Conservation (phyloP, 257 asterid genomes). For the Ocimum tenuiflorum region DNA sequence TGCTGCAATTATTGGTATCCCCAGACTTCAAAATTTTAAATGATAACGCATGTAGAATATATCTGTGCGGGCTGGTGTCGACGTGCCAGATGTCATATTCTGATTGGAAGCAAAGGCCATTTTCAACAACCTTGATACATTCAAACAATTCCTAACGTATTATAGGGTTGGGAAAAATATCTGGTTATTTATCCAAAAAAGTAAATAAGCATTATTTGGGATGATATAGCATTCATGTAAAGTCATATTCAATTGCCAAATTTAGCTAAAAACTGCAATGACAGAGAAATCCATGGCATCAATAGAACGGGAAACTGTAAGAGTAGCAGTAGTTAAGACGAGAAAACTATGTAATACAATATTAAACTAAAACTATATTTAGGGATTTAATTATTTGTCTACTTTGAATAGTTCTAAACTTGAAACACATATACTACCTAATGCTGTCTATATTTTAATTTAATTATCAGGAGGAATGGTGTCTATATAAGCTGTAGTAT, state of each 20-base stretch:
- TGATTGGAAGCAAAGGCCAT: slow-evolving; percentile 1
- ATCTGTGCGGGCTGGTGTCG: not conserved
- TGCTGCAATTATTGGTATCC: too few species aligned
- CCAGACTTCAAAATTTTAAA: too few species aligned
- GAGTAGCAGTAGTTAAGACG: not conserved
- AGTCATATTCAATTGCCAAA: not conserved
- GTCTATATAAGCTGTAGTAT: slow-evolving; percentile 12
- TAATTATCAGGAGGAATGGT: not conserved
- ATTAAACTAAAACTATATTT: not conserved
- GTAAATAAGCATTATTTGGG: not conserved
- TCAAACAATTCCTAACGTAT: slow-evolving; percentile 11
- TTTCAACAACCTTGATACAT: not conserved
- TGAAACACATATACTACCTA: not conserved
- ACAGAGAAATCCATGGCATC: not conserved
- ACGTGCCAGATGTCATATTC: not conserved
- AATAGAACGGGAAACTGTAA: not conserved
- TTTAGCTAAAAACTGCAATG: not conserved
- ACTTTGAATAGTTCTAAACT: not conserved
- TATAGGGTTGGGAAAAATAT: slow-evolving; percentile 6
- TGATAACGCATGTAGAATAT: too few species aligned
- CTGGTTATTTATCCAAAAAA: not conserved
- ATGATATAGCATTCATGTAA: too few species aligned
- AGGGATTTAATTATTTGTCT: not conserved
- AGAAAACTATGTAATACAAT: not conserved
- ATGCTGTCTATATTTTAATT: not conserved